A percentile compares a stretch with the other conserved stretches of the same genome.
phyloP scores from a whole-genome alignment of 306 rosid species.

The Malus asiatica region DNA sequence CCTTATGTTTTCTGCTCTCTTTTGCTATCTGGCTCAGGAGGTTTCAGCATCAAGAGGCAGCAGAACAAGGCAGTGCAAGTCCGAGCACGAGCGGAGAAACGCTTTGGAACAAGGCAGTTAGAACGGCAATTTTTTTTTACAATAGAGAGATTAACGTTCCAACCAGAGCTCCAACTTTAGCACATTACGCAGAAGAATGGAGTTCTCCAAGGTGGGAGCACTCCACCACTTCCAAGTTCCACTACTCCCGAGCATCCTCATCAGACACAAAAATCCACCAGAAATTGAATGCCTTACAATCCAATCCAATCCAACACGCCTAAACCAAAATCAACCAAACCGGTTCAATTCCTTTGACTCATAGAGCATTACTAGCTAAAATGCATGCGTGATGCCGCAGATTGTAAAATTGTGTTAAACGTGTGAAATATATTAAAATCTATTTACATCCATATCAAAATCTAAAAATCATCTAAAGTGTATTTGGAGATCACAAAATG shows the following conservation, averaged over 20 bases:
- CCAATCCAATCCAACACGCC: not conserved
- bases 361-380: too few species aligned
- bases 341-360: not conserved
- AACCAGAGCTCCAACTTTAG: slow-evolving; percentile 34
- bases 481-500: too few species aligned
- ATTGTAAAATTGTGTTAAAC: too few species aligned
- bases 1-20: slow-evolving; percentile 39
- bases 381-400: not conserved
- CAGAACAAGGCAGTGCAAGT: not conserved
- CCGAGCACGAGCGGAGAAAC: not conserved
- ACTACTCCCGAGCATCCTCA: not conserved
- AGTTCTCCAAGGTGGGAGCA: not conserved
- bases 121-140: not conserved
- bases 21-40: not conserved
- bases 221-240: not conserved
- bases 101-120: not conserved
- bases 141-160: not conserved
- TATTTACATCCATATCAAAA: too few species aligned
- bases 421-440: too few species aligned
- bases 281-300: slow-evolving; percentile 3
- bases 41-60: not conserved
- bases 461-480: too few species aligned
- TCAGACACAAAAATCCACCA: not conserved
- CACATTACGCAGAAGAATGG: not conserved
- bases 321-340: not conserved